Conservation (phyloP, 164 flowering plant genomes). For the Magnolia kwangsiensis region DNA sequence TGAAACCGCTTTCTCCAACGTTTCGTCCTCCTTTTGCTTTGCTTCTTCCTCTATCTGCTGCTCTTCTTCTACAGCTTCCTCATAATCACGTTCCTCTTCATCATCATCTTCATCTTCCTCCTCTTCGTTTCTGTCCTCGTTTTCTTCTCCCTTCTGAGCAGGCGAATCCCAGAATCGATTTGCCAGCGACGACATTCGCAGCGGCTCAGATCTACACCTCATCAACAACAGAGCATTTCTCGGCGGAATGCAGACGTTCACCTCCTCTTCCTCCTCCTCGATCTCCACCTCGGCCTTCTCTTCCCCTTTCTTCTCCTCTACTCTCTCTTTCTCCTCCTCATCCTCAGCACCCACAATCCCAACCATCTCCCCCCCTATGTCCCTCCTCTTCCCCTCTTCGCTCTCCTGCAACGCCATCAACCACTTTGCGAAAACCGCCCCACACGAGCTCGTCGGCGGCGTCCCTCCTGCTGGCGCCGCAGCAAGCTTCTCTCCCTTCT, state of each 20-base stretch:
- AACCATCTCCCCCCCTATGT: slow-evolving; percentile 23
- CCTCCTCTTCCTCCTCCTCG: neutral
- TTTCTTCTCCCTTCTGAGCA: slow-evolving; percentile 20
- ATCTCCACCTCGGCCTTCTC: slow-evolving; percentile 9
- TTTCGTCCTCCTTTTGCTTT: slow-evolving; percentile 5
- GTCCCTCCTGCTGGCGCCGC: neutral
- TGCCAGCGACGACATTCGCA: slow-evolving; percentile 68
- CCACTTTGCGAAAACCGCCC: slow-evolving; percentile 64
- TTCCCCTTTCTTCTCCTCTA: neutral
- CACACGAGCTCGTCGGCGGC: slow-evolving; percentile 39
- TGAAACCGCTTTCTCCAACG: slow-evolving; percentile 2
- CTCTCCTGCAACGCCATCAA: slow-evolving; percentile 56
- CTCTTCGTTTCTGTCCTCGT: neutral
- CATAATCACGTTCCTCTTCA: slow-evolving; percentile 19
- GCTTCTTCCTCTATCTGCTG: neutral
- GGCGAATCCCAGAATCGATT: slow-evolving; percentile 65
- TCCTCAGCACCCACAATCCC: slow-evolving; percentile 9
- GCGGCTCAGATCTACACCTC: slow-evolving; percentile 95
- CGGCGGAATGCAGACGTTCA: slow-evolving; percentile 47
- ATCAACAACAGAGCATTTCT: slow-evolving; percentile 84
- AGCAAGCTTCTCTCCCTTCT: slow-evolving; percentile 14
- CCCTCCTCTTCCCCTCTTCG: slow-evolving; percentile 43
- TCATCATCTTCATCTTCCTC: slow-evolving; percentile 36
- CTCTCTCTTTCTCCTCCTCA: neutral
- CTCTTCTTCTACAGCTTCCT: slow-evolving; percentile 16